phyloP scores from a whole-genome alignment of 768 basidiomycete species.

The Psilocybe cyanescens region DNA sequence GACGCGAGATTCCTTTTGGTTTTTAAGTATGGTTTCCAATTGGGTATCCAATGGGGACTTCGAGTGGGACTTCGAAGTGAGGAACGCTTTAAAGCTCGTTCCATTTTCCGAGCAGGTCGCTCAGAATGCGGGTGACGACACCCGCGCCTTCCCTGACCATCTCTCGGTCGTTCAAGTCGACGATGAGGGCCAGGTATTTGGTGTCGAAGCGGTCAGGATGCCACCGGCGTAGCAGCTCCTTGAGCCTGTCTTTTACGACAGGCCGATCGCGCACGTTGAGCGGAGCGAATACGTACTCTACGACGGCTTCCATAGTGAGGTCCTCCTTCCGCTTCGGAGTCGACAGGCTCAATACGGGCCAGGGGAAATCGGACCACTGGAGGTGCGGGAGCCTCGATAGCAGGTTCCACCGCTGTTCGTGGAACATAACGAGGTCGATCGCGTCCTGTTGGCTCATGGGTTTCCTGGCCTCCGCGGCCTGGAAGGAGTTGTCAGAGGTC shows the following conservation, averaged over 20 bases:
- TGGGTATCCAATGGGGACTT: not conserved
- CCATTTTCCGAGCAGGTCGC: conserved; percentile 26
- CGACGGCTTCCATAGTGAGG: conserved; percentile 21
- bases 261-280: conserved; percentile 20
- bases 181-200: conserved; percentile 22
- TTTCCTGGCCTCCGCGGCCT: conserved; percentile 7
- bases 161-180: conserved; percentile 22
- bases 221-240: conserved; percentile 26
- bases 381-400: conserved; percentile 22
- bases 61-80: not conserved
- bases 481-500: not conserved
- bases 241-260: conserved; percentile 22
- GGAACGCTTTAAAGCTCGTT: conserved; percentile 17
- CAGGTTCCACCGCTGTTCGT: conserved; percentile 28
- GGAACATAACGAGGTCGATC: conserved; percentile 26
- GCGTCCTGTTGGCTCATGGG: conserved; percentile 24
- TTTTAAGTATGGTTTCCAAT: not conserved
- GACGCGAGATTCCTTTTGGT: not conserved
- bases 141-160: conserved; percentile 25
- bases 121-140: conserved; percentile 24
- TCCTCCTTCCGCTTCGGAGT: conserved; percentile 22
- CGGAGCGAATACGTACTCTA: conserved; percentile 24
- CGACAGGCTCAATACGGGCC: conserved; percentile 26
- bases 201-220: conserved; percentile 27
- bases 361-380: conserved; percentile 29